Base-by-base conservation (phyloP, 257 asterid species). In the Scutellaria barbata region DNA sequence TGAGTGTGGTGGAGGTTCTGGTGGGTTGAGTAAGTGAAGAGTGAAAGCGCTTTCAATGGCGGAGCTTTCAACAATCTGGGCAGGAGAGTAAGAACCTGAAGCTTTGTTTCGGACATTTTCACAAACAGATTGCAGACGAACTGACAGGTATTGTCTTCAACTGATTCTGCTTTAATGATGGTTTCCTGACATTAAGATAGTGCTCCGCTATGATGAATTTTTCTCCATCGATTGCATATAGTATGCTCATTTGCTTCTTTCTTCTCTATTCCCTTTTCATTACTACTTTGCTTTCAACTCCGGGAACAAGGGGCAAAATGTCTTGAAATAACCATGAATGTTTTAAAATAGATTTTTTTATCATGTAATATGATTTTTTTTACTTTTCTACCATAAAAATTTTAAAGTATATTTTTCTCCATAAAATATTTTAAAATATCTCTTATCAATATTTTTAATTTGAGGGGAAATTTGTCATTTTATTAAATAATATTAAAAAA, bases 31-130 rank as follows among this genome's bases (percentile, higher is more conserved):
- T 87, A 68, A 35, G 76, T 83, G 82, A 90, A 84, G 79, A 85
- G 85, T 12, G 79, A 68, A 30, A 90, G 68, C 52, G 96, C 85
- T 71, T 71, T 77, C 73, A 69, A 68, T 16, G 96, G 96, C 42
- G 96, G 96, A 64, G 62, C 12, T 79, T 90, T 90, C 66, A 84
- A 74, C 73, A 88, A 68, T 71, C 73, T 81, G 69, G 96, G 79
- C 54, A 88, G 80, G 68, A 86, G 78, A 46, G 79, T 4, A 8
- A 74, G 47, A 17, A 75, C 40, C 14, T 75, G 81, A 67, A 42
- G 50, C 40, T 73, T 69, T 14, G 64, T 52, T 14, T 33, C 47
- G 13, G 88, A 51, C 93, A 87, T 82, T 78, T 78, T 68, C 60
- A 48, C 73, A 62, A 76, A 75, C 80, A 68, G 72, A 5, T 62